Percentiles rank a stretch among this genome's conserved stretches.
phyloP scores from a whole-genome alignment of 257 asterid species.

The Solanum phureja region DNA sequence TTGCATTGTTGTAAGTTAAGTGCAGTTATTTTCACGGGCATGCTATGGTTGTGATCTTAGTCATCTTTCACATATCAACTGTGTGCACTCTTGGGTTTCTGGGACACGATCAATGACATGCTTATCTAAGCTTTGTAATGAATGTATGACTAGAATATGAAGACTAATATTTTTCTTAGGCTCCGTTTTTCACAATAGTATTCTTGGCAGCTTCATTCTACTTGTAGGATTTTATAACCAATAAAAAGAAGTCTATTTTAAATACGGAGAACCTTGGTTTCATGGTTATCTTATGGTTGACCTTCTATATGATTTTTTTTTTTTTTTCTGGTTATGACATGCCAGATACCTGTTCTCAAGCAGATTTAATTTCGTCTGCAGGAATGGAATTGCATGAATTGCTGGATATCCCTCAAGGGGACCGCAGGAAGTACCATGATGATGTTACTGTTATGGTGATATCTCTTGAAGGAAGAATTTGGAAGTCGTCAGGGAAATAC shows the following conservation, averaged over 20 bases:
- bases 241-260: background rate
- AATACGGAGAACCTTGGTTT: background rate
- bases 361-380: slow-evolving; percentile 20
- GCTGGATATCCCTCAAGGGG: slow-evolving; percentile 94
- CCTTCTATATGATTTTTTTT: background rate
- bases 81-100: background rate
- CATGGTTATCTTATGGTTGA: background rate
- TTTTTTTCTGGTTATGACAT: background rate
- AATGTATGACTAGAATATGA: background rate
- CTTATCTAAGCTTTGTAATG: background rate
- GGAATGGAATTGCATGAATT: slow-evolving; percentile 96
- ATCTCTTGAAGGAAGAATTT: slow-evolving; percentile 90
- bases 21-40: background rate
- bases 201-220: background rate
- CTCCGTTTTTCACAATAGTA: background rate
- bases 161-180: background rate
- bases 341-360: background rate
- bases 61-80: background rate
- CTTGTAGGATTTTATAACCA: background rate
- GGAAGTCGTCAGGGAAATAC: slow-evolving; percentile 97
- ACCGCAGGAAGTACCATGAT: slow-evolving; percentile 91
- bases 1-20: background rate
- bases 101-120: background rate
- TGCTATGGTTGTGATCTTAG: background rate
- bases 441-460: slow-evolving; percentile 98